These are phyloP conservation scores for Phaffia australis DNA, from an alignment of 768 basidiomycete genomes.

Conservation along the genomic window DNA sequence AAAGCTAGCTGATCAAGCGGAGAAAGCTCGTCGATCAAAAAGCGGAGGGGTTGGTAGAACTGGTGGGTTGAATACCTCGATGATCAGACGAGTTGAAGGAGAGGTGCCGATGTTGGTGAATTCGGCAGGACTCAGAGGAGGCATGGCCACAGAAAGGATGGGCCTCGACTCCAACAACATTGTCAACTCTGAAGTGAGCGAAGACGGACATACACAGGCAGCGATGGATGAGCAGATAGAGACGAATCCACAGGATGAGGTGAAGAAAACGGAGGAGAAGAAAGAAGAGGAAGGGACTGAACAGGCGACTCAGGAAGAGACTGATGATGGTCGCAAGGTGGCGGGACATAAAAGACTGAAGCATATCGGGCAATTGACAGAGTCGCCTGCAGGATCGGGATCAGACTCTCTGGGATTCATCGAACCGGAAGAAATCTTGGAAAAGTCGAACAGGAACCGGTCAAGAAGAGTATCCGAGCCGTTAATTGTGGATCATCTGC, in stretches of 20 bases:
- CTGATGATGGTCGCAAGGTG: background rate
- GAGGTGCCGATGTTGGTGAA: constrained; percentile 38
- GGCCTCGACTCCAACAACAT: background rate
- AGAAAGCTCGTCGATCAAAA: constrained; percentile 12
- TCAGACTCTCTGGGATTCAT: too few species aligned
- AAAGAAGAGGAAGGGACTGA: background rate
- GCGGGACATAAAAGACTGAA: background rate
- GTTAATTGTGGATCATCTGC: too few species aligned
- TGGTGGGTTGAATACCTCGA: constrained; percentile 37
- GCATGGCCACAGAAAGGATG: constrained; percentile 16
- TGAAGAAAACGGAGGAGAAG: background rate
- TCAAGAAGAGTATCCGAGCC: too few species aligned
- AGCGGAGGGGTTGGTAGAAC: constrained; percentile 28
- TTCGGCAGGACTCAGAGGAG: constrained; percentile 30
- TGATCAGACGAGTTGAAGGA: constrained; percentile 40
- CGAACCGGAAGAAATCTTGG: too few species aligned
- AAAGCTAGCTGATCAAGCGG: constrained; percentile 18
- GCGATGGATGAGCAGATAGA: background rate
- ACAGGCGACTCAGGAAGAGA: background rate
- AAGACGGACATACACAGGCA: background rate
- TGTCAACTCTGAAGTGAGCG: constrained; percentile 16
- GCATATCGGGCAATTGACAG: too few species aligned
- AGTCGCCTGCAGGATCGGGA: too few species aligned
- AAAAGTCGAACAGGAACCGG: too few species aligned
- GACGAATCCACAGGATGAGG: background rate